Base-by-base conservation (phyloP, 352 stramenopile genomes). In the Globisporangium alternatum region DNA sequence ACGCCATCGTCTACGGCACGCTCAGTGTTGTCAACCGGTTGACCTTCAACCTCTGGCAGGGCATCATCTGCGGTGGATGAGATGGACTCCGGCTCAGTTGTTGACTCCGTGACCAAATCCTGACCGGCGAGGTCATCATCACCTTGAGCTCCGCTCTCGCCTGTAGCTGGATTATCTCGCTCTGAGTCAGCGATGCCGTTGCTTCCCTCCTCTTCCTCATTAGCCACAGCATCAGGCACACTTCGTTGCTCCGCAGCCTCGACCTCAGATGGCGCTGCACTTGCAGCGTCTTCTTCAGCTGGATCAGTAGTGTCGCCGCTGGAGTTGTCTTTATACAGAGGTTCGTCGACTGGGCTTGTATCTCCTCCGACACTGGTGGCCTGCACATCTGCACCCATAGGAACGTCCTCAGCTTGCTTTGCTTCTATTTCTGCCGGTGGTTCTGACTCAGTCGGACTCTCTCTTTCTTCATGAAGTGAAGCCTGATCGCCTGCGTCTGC, bases 281-380 rank as follows among this genome's bases (percentile, higher is more conserved):
- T 41, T 17, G 5, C 13, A 48, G 33, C 31, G 1, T 64, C 33
- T 12, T 43, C 31, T 57, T 19, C 33, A 28, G 15, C 13, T 48
- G 22, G n/a, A 35, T 37, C 57, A 28, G 56, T 10, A 25, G 25
- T 37, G 7, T 60, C 37, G 6, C 47, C 60, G 6, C 21, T 31
- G 52, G 47, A 43, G 12, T 59, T 49, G 30, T 52, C 45, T n/a
- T 64, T 33, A 33, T 57, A 64, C 9, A 17, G 5, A 15, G 25
- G 49, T 15, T 45, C 60, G 13, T 60, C 60, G 3, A 41, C 31
- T 6, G 13, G 19, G 7, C 47, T 57, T 6, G 8, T 28, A 13
- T 25, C 28, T 31, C 31, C 43, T 49, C 19, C 43, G 43, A 28
- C 43, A 28, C 19, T 56, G 9, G 28, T 21, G 12, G 15, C 21